Evolutionary conservation across 495 filamentous ascomycete species (phyloP).

Genomic region (Acidiella bohemica): DNA sequence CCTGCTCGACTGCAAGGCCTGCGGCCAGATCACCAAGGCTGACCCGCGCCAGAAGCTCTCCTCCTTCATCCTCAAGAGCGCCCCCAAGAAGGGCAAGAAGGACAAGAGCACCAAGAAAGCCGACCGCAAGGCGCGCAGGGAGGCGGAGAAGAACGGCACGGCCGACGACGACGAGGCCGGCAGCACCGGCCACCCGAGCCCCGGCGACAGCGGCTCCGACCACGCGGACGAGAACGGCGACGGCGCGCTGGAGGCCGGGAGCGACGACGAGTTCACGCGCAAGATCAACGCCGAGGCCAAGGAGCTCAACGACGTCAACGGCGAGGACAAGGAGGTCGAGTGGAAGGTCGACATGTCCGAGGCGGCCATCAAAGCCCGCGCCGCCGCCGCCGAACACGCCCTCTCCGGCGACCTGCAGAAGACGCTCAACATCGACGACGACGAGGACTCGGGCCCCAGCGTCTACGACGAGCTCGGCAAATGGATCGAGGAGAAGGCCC

Average conservation of each 20-base stretch:
- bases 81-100: conserved; percentile 89
- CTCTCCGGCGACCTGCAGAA: conserved; percentile 85
- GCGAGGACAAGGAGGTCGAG: conserved; percentile 65
- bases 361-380: conserved; percentile 87
- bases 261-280: conserved; percentile 85
- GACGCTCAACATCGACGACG: conserved; percentile 73
- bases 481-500: conserved; percentile 72
- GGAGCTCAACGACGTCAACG: conserved; percentile 56
- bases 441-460: conserved; percentile 63
- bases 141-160: conserved; percentile 46
- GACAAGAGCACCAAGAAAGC: conserved; percentile 82
- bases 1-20: conserved; percentile 93
- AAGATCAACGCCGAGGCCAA: conserved; percentile 75
- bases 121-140: conserved; percentile 55
- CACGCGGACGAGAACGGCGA: conserved; percentile 63
- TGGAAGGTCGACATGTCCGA: conserved; percentile 94
- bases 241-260: conserved; percentile 56
- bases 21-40: conserved; percentile 79
- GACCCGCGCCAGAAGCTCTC: conserved; percentile 90
- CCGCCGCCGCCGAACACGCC: conserved; percentile 40
- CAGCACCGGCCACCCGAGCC: conserved; percentile 36
- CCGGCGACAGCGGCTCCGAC: conserved; percentile 63
- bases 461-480: conserved; percentile 84
- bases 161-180: conserved; percentile 49
- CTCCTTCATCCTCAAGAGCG: conserved; percentile 93